Evolutionary conservation across 768 basidiomycete genomes (phyloP).

Genomic region (Artomyces pyxidatus): DNA sequence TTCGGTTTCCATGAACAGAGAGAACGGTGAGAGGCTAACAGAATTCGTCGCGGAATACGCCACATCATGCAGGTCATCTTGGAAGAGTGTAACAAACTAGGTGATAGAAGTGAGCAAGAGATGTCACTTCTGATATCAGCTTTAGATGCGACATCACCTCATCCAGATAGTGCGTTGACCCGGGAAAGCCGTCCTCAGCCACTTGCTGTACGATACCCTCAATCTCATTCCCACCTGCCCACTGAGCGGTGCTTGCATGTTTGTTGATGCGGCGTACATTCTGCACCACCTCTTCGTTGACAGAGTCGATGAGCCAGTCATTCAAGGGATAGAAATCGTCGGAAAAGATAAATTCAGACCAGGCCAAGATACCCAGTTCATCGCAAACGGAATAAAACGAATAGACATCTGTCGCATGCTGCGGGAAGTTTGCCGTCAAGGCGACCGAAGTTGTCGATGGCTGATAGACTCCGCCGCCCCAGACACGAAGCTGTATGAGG

Average conservation of each 20-base stretch:
- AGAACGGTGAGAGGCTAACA: conserved; percentile 20
- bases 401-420: conserved; percentile 35
- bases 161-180: conserved; percentile 29
- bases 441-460: background rate
- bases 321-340: conserved; percentile 49
- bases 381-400: conserved; percentile 52
- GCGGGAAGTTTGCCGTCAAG: background rate
- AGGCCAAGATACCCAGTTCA: conserved; percentile 50
- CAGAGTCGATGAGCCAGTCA: conserved; percentile 38
- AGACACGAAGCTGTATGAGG: conserved; percentile 43
- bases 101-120: too few species aligned
- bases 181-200: too few species aligned
- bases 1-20: too few species aligned
- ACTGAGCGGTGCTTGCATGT: conserved; percentile 49
- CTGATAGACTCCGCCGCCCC: conserved; percentile 40
- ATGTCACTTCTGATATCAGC: background rate
- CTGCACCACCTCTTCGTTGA: conserved; percentile 49
- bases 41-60: conserved; percentile 42
- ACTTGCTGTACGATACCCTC: conserved; percentile 51
- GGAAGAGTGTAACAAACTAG: conserved; percentile 46
- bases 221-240: conserved; percentile 58
- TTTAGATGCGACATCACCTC: conserved; percentile 26
- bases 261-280: conserved; percentile 46
- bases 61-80: conserved; percentile 40
- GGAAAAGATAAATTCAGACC: conserved; percentile 56